These are phyloP conservation scores for Mycena albidolilacea DNA, from an alignment of 768 basidiomycete species.

Conservation along the genomic window DNA sequence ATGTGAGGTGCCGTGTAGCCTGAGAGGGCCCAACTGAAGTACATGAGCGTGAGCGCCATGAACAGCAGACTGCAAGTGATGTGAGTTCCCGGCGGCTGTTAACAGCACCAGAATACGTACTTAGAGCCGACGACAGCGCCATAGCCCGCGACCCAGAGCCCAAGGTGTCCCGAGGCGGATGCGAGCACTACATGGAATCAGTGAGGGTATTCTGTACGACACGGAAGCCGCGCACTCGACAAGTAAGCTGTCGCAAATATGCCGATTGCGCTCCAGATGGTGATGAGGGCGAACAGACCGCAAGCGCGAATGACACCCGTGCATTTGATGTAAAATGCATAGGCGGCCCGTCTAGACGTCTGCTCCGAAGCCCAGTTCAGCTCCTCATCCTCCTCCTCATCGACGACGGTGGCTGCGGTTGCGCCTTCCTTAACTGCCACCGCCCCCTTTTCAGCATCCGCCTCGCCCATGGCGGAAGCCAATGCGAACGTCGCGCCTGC, in stretches of 20 bases:
- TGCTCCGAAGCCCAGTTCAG: constrained; percentile 23
- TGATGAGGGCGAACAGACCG: constrained; percentile 17
- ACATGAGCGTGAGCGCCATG: constrained; percentile 10
- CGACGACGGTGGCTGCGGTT: constrained; percentile 20
- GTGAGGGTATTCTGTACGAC: background rate
- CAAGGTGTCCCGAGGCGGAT: constrained; percentile 25
- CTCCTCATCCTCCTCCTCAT: constrained; percentile 32
- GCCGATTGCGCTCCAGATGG: constrained; percentile 17
- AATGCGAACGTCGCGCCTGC: constrained; percentile 31
- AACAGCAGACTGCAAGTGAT: constrained; percentile 6
- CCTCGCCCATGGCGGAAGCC: background rate
- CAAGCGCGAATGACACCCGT: constrained; percentile 5
- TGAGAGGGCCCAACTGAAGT: constrained; percentile 13
- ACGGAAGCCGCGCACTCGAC: constrained; percentile 10
- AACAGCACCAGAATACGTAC: background rate
- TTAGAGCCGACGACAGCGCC: constrained; percentile 18
- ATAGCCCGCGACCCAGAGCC: constrained; percentile 32
- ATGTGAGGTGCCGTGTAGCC: constrained; percentile 28
- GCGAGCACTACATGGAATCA: constrained; percentile 19
- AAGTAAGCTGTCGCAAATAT: constrained; percentile 22
- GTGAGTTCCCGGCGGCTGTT: background rate
- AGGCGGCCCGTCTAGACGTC: constrained; percentile 18
- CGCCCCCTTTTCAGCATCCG: background rate
- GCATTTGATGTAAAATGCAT: constrained; percentile 28
- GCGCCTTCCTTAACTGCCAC: constrained; percentile 2